Percentiles rank a stretch among this genome's conserved stretches.
phyloP scores from a whole-genome alignment of 2,329 filamentous ascomycete species.

The Microdochium nivale region DNA sequence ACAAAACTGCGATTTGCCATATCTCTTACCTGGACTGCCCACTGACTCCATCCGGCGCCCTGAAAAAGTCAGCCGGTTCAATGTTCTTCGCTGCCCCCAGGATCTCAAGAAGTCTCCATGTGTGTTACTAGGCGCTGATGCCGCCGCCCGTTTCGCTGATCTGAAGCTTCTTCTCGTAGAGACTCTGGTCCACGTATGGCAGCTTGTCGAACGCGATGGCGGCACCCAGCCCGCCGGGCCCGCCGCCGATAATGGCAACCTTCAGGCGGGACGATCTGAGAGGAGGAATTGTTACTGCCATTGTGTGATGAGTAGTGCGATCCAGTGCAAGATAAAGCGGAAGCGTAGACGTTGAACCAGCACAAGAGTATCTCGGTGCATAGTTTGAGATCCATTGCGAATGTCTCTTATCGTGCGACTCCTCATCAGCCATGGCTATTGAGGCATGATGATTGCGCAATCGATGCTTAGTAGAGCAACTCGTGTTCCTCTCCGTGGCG shows the following conservation, averaged over 20 bases:
- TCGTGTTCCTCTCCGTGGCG: neutral
- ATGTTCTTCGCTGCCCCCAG: slow-evolving; percentile 28
- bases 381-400: neutral
- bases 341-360: neutral
- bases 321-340: neutral
- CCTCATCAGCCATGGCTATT: neutral
- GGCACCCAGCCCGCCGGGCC: slow-evolving; percentile 23
- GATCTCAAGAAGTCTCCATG: slow-evolving; percentile 36
- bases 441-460: neutral
- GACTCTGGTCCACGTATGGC: slow-evolving; percentile 27
- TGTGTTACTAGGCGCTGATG: slow-evolving; percentile 34
- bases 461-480: neutral
- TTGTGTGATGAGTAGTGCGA: neutral
- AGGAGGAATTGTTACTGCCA: neutral
- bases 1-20: neutral
- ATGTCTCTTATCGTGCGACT: neutral
- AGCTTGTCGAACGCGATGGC: slow-evolving; percentile 34
- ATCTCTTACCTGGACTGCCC: neutral
- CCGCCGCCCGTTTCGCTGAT: slow-evolving; percentile 39
- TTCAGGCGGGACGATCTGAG: slow-evolving; percentile 5
- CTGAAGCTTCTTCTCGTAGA: slow-evolving; percentile 35
- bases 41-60: neutral
- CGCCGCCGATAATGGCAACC: slow-evolving; percentile 15
- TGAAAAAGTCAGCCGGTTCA: slow-evolving; percentile 3
- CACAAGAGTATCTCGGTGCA: neutral